Evolutionary conservation across 179 eudicot genomes (phyloP), one percentile per base, ranked within the genome.

Genomic region (Patellifolia procumbens): DNA sequence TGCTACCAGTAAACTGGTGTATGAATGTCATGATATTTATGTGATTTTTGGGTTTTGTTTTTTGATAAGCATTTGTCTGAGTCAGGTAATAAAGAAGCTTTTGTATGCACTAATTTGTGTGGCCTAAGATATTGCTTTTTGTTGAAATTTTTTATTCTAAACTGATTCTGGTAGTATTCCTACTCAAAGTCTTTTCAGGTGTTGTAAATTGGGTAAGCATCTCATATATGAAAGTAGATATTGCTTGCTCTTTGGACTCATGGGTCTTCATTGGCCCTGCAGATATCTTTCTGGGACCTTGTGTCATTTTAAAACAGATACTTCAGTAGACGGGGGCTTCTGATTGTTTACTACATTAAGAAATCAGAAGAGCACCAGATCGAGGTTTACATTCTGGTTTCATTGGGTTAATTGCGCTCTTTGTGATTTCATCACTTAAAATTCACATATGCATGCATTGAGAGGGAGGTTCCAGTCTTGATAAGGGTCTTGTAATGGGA

Each of bases 401-500:
- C n/a, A 34, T 62, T 32, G 67, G 43, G 12, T 34, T 62, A 34
- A 34, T 31, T 34, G 42, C 32, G 42, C 42, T 62, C 12, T 62
- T 13, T 32, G 11, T 32, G 67, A 32, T 62, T 31, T 32, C 42
- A 15, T 11, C 32, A 34, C 42, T 16, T 43, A 62, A 22, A 22
- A 15, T n/a, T 62, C 19, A 24, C 26, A 37, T 35, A 49, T 48
- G 43, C 39, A 67, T 45, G 26, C 26, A 24, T 32, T 70, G 68
- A 75, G 39, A 70, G 72, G 43, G 75, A 7, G 51, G 10, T 32
- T 63, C 24, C 22, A 46, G 31, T n/a, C 19, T 75, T 31, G 64
- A 52, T 6, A 35, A 53, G 60, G 61, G 11, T 20, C 63, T 73
- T 78, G 76, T 37, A 0, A 51, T 68, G 72, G 76, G 78, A 59